phyloP scores from a whole-genome alignment of 257 asterid genomes.

The Solanum okadae region DNA sequence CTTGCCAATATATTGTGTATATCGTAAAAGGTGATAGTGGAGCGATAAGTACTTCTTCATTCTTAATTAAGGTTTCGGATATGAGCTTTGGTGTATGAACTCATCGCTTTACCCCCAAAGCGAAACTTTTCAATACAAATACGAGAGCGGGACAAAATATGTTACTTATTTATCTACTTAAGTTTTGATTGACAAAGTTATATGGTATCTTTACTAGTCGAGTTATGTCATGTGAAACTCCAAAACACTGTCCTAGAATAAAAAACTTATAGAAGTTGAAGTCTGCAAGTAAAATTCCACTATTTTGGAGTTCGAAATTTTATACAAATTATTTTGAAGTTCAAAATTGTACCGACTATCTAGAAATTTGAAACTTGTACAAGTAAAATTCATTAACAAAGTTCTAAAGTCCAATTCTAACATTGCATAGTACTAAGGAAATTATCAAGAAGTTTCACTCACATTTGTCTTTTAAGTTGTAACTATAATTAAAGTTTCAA shows the following conservation, averaged over 20 bases:
- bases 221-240: neutral
- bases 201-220: neutral
- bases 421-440: neutral
- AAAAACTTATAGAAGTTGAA: neutral
- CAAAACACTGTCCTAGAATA: neutral
- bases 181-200: too few species aligned
- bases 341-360: neutral
- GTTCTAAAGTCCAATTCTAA: neutral
- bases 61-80: too few species aligned
- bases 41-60: too few species aligned
- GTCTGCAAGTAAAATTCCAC: fast-evolving
- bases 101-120: too few species aligned
- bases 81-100: too few species aligned
- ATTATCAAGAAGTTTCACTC: neutral
- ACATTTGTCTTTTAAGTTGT: neutral
- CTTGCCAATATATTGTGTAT: too few species aligned
- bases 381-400: neutral
- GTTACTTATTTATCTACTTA: too few species aligned
- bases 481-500: neutral
- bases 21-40: too few species aligned
- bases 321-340: too few species aligned
- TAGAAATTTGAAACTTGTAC: neutral
- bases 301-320: too few species aligned
- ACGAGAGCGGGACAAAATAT: too few species aligned
- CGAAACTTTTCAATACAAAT: too few species aligned